Conservation (phyloP, 2,329 filamentous ascomycete genomes). For the Fusarium sp. region DNA sequence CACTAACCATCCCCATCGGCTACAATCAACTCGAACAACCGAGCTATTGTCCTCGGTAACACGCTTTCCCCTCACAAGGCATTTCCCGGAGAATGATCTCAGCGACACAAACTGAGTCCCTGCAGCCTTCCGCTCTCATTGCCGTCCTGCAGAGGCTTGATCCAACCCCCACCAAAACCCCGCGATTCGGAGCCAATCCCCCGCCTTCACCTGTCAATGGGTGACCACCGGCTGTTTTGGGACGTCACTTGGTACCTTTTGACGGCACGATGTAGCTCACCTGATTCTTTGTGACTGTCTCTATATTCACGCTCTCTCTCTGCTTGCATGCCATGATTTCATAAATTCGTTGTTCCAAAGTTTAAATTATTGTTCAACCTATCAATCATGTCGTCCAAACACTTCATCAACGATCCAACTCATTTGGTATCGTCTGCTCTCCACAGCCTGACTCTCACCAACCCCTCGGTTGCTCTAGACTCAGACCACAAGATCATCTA, state of each 20-base stretch:
- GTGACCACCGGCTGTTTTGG: slow-evolving; percentile 1
- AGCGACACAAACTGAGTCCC: neutral
- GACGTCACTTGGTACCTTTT: neutral
- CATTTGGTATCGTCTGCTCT: slow-evolving; percentile 83
- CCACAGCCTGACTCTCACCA: slow-evolving; percentile 81
- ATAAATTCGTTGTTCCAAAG: neutral
- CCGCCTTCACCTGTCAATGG: neutral
- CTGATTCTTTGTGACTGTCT: neutral
- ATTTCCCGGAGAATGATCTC: neutral
- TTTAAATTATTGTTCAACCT: neutral
- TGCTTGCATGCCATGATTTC: neutral
- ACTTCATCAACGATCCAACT: slow-evolving; percentile 89
- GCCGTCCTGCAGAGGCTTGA: neutral
- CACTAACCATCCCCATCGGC: neutral
- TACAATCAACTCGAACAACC: neutral
- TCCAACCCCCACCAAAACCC: slow-evolving; percentile 1
- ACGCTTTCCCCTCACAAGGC: neutral
- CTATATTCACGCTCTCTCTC: neutral
- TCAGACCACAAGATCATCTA: slow-evolving; percentile 86
- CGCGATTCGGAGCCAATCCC: slow-evolving; percentile 7
- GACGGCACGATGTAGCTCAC: slow-evolving; percentile 3
- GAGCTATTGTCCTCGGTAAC: neutral
- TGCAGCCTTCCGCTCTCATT: neutral
- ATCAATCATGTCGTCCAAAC: slow-evolving; percentile 70
- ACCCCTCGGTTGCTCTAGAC: slow-evolving; percentile 86